These are phyloP conservation scores for Penicillium daleae DNA, from an alignment of 495 filamentous ascomycete genomes.

Conservation along the genomic window DNA sequence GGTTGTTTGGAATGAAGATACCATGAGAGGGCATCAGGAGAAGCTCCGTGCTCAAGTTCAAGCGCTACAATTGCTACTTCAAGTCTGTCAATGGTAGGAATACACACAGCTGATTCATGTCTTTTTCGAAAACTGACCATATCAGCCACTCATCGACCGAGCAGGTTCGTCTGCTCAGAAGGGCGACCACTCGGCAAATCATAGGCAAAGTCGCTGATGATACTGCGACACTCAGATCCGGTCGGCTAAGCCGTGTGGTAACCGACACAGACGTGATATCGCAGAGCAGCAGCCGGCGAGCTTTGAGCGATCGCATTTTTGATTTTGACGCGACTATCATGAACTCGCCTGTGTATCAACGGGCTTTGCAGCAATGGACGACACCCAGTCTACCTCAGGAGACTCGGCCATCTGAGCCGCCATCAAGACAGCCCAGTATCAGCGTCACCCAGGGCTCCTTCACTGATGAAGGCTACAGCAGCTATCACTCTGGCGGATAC, in stretches of 20 bases:
- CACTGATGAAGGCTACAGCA: slow-evolving; percentile 34
- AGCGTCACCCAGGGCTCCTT: slow-evolving; percentile 15
- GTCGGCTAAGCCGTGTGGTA: slow-evolving; percentile 27
- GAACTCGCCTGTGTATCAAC: slow-evolving; percentile 35
- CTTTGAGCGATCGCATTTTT: slow-evolving; percentile 37
- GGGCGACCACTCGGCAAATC: slow-evolving; percentile 40
- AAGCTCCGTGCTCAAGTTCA: slow-evolving; percentile 44
- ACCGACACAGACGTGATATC: slow-evolving; percentile 35
- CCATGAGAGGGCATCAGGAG: slow-evolving; percentile 45
- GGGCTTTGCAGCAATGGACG: slow-evolving; percentile 22
- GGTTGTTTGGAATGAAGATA: slow-evolving; percentile 49
- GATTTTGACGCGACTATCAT: slow-evolving; percentile 40
- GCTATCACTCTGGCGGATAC: slow-evolving; percentile 16
- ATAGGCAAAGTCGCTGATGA: slow-evolving; percentile 47
- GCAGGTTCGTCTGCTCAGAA: slow-evolving; percentile 40
- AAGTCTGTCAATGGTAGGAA: slow-evolving; percentile 50
- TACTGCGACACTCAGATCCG: slow-evolving; percentile 41
- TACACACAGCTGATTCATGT: not conserved
- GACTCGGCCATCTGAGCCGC: slow-evolving; percentile 9
- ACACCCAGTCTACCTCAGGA: slow-evolving; percentile 15
- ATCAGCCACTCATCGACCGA: slow-evolving; percentile 39
- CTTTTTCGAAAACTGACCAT: not conserved
- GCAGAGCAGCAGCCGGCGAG: slow-evolving; percentile 33
- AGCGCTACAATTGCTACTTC: slow-evolving; percentile 49
- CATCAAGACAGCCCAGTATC: not conserved